Percentiles rank a stretch among this genome's conserved stretches.
These are phyloP conservation scores for Xanthoconium purpureum DNA, from an alignment of 768 basidiomycete species.

Conservation along the genomic window DNA sequence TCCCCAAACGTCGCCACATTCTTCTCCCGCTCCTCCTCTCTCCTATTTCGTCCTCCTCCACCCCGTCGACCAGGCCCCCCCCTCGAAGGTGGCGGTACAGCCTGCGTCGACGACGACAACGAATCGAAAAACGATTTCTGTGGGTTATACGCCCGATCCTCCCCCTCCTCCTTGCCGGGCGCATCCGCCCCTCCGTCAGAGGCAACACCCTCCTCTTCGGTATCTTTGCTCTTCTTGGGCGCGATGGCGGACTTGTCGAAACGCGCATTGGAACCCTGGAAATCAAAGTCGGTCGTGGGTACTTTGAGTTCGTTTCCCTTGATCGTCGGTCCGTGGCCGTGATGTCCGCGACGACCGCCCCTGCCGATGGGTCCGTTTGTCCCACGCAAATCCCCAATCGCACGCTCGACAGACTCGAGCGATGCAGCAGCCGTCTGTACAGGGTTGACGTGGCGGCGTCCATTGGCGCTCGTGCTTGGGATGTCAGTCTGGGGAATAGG, in stretches of 20 bases:
- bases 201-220: conserved; percentile 31
- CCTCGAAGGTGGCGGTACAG: conserved; percentile 28
- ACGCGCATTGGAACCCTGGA: conserved; percentile 69
- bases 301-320: conserved; percentile 48
- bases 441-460: conserved; percentile 41
- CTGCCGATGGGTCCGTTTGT: conserved; percentile 36
- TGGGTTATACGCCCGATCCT: conserved; percentile 66
- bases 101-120: conserved; percentile 47
- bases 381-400: conserved; percentile 48
- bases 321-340: conserved; percentile 22
- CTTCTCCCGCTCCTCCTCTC: conserved; percentile 81
- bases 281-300: conserved; percentile 80
- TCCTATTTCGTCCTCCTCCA: conserved; percentile 58
- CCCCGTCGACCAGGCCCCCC: conserved; percentile 43
- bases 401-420: conserved; percentile 66
- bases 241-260: conserved; percentile 71
- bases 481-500: conserved; percentile 24
- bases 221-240: conserved; percentile 33
- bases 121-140: conserved; percentile 81
- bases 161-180: conserved; percentile 35
- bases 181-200: conserved; percentile 30
- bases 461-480: conserved; percentile 24
- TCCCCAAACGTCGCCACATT: conserved; percentile 89
- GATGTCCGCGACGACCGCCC: conserved; percentile 37
- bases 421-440: conserved; percentile 74